Conservation (phyloP, 2,329 filamentous ascomycete species). For the Zymoseptoria tritici region DNA sequence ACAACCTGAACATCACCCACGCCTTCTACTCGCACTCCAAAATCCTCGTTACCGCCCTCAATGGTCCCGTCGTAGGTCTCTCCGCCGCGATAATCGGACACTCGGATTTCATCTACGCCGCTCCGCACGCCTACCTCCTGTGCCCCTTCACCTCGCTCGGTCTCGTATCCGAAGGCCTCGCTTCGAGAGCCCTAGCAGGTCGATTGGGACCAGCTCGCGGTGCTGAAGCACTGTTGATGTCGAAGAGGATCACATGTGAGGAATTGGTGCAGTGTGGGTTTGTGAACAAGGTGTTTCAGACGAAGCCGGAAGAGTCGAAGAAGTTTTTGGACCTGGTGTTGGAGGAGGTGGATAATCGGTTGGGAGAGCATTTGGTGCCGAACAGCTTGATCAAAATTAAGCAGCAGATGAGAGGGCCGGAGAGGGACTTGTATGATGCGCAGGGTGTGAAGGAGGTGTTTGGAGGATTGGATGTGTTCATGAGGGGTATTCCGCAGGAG, state of each 20-base stretch:
- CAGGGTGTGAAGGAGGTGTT: conserved; percentile 82
- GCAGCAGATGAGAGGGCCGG: conserved; percentile 67
- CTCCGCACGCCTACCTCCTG: conserved; percentile 73
- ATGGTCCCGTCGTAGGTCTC: conserved; percentile 84
- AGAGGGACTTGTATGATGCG: conserved; percentile 62
- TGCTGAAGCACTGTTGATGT: conserved; percentile 91
- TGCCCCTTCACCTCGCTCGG: conserved; percentile 88
- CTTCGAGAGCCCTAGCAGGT: conserved; percentile 69
- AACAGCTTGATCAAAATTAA: conserved; percentile 80
- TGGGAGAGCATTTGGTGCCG: conserved; percentile 72
- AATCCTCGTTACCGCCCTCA: conserved; percentile 82
- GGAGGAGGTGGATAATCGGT: conserved; percentile 68
- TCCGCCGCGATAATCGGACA: conserved; percentile 75
- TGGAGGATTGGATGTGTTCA: conserved; percentile 72
- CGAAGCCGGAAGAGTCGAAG: conserved; percentile 52
- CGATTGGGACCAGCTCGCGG: conserved; percentile 73
- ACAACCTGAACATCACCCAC: conserved; percentile 84
- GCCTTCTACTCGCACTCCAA: conserved; percentile 92
- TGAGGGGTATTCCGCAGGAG: conserved; percentile 72
- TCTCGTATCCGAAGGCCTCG: conserved; percentile 80
- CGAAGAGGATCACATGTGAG: conserved; percentile 62
- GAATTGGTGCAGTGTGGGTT: conserved; percentile 73
- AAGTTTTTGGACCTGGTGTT: conserved; percentile 67
- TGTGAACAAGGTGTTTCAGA: conserved; percentile 73
- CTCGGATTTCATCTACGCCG: conserved; percentile 87